Evolutionary conservation across 768 basidiomycete genomes (phyloP), one percentile per base, ranked within the genome.

Genomic region (Pleurotus djamor): DNA sequence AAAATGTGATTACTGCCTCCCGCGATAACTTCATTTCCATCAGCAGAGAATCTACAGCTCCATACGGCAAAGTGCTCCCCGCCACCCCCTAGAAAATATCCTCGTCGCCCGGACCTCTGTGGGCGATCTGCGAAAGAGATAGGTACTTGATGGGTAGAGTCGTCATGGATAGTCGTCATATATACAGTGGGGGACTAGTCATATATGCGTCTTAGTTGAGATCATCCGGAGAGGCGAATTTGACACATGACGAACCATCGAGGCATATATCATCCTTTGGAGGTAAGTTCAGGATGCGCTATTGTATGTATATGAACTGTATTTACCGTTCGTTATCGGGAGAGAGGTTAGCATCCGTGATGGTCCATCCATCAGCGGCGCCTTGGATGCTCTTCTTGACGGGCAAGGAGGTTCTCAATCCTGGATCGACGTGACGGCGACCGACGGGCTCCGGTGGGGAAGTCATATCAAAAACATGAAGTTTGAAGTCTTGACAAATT

Each of bases 31-130:
- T 99, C 97, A 49, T 90, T 92, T 0, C 94, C 96, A 66, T 98
- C 96, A 5, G 96, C 94, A 37, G 95, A 98, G 71, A 98, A 98
- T 45, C 92, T 85, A 69, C 96, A 94, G 62, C 92, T 94, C 88
- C 92, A 99, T 57, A 98, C 91, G 50, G 91, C 85, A 60, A 86
- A 88, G 13, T 78, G 74, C 38, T 83, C 82, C 5, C 76, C 75
- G 16, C 76, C 75, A 17, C 71, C 72, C 67, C 75, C 77, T n/a
- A 72, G 62, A 14, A 67, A 72, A 32, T 37, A 32, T 16, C 21
- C 21, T 28, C 38, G 14, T 33, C 54, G 32, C 21, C 60, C 63
- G 61, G 63, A 63, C 65, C 82, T 65, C 57, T 69, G 70, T 69
- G 77, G 63, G 58, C 79, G 72, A 63, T 87, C 84, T 16, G 75